A percentile compares a stretch with the other conserved stretches of the same genome.
Evolutionary conservation across 2,329 filamentous ascomycete genomes (phyloP).

Genomic region (Cadophora sp.): DNA sequence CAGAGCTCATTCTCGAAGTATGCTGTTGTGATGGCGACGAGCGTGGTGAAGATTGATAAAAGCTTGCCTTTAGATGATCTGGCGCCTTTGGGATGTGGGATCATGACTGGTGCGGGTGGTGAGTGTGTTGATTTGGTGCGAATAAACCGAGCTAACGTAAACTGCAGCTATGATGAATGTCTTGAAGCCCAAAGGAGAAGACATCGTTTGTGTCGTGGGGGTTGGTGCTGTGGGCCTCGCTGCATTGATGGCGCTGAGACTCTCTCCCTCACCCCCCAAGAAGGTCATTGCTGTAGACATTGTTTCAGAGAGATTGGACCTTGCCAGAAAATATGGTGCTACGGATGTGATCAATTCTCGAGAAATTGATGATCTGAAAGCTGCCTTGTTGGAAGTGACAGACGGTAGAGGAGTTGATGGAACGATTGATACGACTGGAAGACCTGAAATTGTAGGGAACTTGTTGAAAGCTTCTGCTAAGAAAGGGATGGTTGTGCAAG

Average conservation of each 20-base stretch:
- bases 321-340: constrained; percentile 53
- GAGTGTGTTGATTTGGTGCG: background rate
- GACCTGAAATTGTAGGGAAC: constrained; percentile 23
- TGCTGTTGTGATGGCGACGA: constrained; percentile 38
- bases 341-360: constrained; percentile 33
- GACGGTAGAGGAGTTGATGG: constrained; percentile 29
- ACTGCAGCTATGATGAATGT: constrained; percentile 47
- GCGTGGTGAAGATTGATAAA: constrained; percentile 39
- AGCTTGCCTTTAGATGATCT: constrained; percentile 42
- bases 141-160: background rate
- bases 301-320: constrained; percentile 48
- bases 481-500: constrained; percentile 31
- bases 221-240: constrained; percentile 50
- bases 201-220: constrained; percentile 47
- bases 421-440: constrained; percentile 33
- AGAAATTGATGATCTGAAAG: constrained; percentile 24
- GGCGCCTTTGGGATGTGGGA: constrained; percentile 51
- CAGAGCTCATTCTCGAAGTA: constrained; percentile 43
- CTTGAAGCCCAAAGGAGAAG: constrained; percentile 38
- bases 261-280: constrained; percentile 20
- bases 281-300: constrained; percentile 55
- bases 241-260: constrained; percentile 48
- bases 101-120: constrained; percentile 51
- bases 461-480: constrained; percentile 32
- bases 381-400: constrained; percentile 25